These are phyloP conservation scores for Herpetospermum pedunculosum DNA, from an alignment of 306 rosid species.

Conservation along the genomic window DNA sequence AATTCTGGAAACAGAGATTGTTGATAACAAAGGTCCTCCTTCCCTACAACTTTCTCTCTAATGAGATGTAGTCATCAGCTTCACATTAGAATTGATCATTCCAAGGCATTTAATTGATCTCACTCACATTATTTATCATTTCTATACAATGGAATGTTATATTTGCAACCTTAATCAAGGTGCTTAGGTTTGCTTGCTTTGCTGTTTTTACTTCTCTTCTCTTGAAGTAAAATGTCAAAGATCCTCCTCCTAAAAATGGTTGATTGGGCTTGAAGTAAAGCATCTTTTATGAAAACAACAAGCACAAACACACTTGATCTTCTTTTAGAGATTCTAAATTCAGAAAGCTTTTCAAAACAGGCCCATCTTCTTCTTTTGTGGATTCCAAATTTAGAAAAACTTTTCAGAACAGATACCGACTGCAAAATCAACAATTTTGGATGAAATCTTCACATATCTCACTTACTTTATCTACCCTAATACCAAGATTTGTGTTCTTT, in stretches of 20 bases:
- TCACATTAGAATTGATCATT: slow-evolving; percentile 2
- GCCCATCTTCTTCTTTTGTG: background rate
- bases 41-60: background rate
- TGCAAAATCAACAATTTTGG: background rate
- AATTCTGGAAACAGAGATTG: background rate
- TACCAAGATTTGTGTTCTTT: background rate
- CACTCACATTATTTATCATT: background rate
- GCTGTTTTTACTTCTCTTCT: background rate
- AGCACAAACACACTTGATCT: background rate
- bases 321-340: background rate
- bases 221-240: background rate
- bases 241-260: background rate
- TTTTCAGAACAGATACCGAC: background rate
- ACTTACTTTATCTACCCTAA: background rate
- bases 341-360: background rate
- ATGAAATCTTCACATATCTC: background rate
- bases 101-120: background rate
- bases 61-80: background rate
- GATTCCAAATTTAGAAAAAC: background rate
- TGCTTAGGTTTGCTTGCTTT: background rate
- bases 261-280: background rate
- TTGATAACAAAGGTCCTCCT: background rate
- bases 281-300: background rate
- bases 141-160: background rate
- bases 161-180: background rate